Base-by-base conservation (phyloP, 148 eudicot genomes). In the Oxyria digyna region DNA sequence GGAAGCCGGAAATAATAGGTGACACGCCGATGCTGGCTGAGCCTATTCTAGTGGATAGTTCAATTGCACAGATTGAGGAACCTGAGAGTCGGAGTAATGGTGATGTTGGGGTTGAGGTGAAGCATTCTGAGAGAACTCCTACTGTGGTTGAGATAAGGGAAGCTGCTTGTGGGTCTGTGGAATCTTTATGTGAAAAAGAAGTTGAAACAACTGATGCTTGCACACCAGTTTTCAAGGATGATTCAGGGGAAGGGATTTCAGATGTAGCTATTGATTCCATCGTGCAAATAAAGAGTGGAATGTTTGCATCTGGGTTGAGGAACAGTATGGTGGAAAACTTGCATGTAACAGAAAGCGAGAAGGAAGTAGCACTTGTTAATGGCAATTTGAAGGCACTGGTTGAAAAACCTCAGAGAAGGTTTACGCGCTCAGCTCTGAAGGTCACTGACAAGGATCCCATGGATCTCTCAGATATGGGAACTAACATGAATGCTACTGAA, bases 401-500 rank as follows among this genome's bases (percentile, higher is more conserved):
- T 13, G 70, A 21, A 21, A 70, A 69, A 13, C 20, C 67, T 67
- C 20, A 29, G 15, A 71, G 71, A 68, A 75, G 77, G 62, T 41
- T 73, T 67, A 75, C 84, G 62, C 52, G 79, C 10, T 76, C 79
- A 11, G 37, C 27, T 13, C 72, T 32, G 42, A 80, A 77, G 69
- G 46, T 50, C 50, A 66, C 72, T 70, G 80, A 73, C 41, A 67
- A 63, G 67, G 65, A 24, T 29, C n/a, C 65, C 65, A 29, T 4
- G 65, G 65, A 29, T 59, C 38, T 15, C n/a, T 27, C 37, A 14
- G 20, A 27, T 14, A 14, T 14, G 62, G 74, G 70, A 69, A 68
- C 73, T 1, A 49, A 46, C 46, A 26, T 21, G 32, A 26, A 18
- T 41, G 24, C 69, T 23, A 13, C 14, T 67, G 79, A 0, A 43